Evolutionary conservation across 2,329 filamentous ascomycete genomes (phyloP).

Genomic region (Harringtonia lauricola): DNA sequence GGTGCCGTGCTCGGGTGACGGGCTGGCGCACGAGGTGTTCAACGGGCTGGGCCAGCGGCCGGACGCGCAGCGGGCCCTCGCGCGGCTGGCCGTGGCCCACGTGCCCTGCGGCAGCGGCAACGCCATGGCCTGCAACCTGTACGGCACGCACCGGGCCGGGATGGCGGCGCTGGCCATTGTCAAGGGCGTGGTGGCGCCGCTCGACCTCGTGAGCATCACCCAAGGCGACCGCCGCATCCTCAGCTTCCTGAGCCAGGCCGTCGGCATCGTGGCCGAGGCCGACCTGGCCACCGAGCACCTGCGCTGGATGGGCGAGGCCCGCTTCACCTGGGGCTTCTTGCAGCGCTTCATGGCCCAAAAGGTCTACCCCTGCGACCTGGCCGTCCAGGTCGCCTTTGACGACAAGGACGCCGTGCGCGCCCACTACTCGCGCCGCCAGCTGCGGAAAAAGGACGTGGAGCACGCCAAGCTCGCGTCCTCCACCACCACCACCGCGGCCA

Average conservation of each 20-base stretch:
- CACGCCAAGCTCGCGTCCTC: constrained; percentile 6
- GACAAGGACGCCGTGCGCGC: constrained; percentile 64
- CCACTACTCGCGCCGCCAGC: constrained; percentile 40
- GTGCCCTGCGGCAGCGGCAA: constrained; percentile 92
- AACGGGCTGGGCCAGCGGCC: constrained; percentile 73
- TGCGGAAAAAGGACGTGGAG: too few species aligned
- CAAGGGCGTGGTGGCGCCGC: constrained; percentile 72
- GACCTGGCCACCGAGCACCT: constrained; percentile 86
- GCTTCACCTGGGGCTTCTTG: constrained; percentile 82
- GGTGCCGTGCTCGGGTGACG: constrained; percentile 84
- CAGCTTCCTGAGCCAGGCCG: constrained; percentile 82
- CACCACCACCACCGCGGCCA: neutral
- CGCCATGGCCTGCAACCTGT: constrained; percentile 82
- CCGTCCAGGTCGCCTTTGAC: constrained; percentile 70
- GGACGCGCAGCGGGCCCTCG: constrained; percentile 65
- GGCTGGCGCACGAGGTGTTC: constrained; percentile 85
- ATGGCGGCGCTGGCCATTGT: constrained; percentile 73
- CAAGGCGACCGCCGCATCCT: constrained; percentile 64
- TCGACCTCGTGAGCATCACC: constrained; percentile 82
- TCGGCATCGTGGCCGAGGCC: constrained; percentile 82
- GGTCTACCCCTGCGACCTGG: constrained; percentile 80
- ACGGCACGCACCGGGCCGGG: constrained; percentile 66
- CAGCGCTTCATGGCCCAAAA: constrained; percentile 63
- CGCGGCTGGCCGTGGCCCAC: constrained; percentile 70
- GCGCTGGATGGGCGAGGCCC: constrained; percentile 80